phyloP scores from a whole-genome alignment of 1,139 yeast species.

The Debaryomyces sp. region DNA sequence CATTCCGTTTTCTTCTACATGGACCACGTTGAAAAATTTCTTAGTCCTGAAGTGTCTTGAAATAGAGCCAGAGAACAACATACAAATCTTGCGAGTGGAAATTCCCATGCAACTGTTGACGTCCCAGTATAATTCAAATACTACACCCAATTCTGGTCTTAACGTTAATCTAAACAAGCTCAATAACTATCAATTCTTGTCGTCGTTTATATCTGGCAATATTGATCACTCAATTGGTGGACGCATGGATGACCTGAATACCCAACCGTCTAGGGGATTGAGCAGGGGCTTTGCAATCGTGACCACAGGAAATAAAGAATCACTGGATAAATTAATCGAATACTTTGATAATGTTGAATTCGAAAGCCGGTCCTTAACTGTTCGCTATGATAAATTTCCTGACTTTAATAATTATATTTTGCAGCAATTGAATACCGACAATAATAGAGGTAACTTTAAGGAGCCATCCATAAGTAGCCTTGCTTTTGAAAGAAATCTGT shows the following conservation, averaged over 20 bases:
- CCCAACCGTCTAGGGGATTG: conserved; percentile 12
- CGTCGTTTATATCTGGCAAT: conserved; percentile 8
- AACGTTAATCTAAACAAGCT: conserved; percentile 8
- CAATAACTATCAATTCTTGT: conserved; percentile 13
- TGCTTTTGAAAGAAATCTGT: conserved; percentile 39
- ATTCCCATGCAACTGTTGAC: conserved; percentile 47
- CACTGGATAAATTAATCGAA: conserved; percentile 54
- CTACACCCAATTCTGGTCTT: background rate
- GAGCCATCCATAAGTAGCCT: conserved; percentile 21
- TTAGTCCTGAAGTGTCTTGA: conserved; percentile 39
- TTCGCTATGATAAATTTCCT: conserved; percentile 57
- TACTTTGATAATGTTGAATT: conserved; percentile 53
- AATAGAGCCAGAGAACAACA: conserved; percentile 26
- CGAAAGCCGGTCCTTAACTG: conserved; percentile 62
- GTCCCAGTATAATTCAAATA: conserved; percentile 1
- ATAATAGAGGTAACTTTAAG: conserved; percentile 13
- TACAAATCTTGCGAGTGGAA: conserved; percentile 53
- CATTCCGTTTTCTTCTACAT: conserved; percentile 58
- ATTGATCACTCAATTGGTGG: background rate
- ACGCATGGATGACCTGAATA: conserved; percentile 2
- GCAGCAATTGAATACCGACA: conserved; percentile 29
- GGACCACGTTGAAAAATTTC: conserved; percentile 57
- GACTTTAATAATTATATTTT: conserved; percentile 38
- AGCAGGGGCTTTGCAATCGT: conserved; percentile 71
- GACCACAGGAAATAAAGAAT: conserved; percentile 48